Evolutionary conservation across 305 asterid species (phyloP).

Genomic region (Plantago lanceolata): DNA sequence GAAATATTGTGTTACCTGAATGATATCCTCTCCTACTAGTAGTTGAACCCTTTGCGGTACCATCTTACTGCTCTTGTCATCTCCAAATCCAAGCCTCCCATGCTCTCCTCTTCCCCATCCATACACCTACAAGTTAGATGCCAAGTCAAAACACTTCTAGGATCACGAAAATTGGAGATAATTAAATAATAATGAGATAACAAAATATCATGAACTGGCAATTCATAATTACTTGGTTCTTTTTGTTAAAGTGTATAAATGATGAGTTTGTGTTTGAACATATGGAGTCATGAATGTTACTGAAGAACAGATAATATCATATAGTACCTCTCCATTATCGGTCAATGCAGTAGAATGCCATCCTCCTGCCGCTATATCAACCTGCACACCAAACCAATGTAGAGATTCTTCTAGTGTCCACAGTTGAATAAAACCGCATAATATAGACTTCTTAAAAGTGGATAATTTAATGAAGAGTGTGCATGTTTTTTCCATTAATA

Average conservation of each 20-base stretch:
- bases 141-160: conserved; percentile 6
- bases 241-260: not conserved
- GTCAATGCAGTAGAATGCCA: conserved; percentile 99
- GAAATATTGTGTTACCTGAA: conserved; percentile 54
- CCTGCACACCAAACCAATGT: conserved; percentile 45
- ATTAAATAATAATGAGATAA: no score
- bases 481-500: no score
- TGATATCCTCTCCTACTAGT: conserved; percentile 73
- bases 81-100: conserved; percentile 98
- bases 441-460: not conserved
- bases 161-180: no score
- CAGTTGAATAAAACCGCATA: conserved; percentile 4
- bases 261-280: conserved; percentile 12
- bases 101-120: conserved; percentile 99
- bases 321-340: conserved; percentile 80
- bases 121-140: conserved; percentile 54
- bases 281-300: conserved; percentile 2
- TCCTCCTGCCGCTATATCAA: conserved; percentile 98
- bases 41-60: conserved; percentile 94
- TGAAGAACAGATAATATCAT: conserved; percentile 10
- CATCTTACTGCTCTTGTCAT: conserved; percentile 99
- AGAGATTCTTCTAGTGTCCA: conserved; percentile 16
- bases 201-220: conserved; percentile 6
- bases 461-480: not conserved
- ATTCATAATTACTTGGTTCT: no score